Base-by-base conservation (phyloP, 2,329 filamentous ascomycete species). In the Delphinella strobiligena region DNA sequence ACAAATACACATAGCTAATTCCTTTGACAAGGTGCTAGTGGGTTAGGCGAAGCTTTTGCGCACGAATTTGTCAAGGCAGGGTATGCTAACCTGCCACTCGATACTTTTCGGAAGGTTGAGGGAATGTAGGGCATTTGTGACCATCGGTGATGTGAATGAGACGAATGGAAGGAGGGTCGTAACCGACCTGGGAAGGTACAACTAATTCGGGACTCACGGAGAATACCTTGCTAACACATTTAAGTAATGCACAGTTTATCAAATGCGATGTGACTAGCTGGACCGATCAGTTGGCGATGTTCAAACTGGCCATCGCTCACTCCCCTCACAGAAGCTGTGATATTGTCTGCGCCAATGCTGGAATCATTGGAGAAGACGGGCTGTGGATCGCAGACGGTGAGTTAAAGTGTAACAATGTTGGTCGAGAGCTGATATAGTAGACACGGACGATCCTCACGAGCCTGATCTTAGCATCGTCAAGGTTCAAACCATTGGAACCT, bases 141-240 rank as follows among this genome's bases (percentile, higher is more conserved):
- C 56, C 5, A 55, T 61, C 37, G 57, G 50, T 31, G 58, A 60
- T 35, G 38, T 60, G 11, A 32, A 40, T 12, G 47, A 53, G 16
- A 47, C 47, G 31, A 45, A 49, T 19, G 58, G 52, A 4, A 36
- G 51, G 16, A 44, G 46, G 1, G 19, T 61, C 2, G 51, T 51
- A n/a, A 36, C 42, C 4, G 56, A 58, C 18, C 44, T 61, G 4
- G 22, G 22, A n/a, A n/a, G n/a, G n/a, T n/a, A n/a, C 22, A 3
- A 16, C 7, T 27, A 12, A 27, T 7, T 27, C 22, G 22, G 22
- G 7, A 12, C 7, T 27, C 22, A 7, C 7, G 22, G 22, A 27
- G 12, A 12, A 12, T 12, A 27, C 7, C 7, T 7, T 27, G 12
- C 12, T 27, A 27, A 27, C 22, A 27, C 7, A 12, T 27, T 27